phyloP scores from a whole-genome alignment of 139 green algal species.

The Desmodesmus armatus region DNA sequence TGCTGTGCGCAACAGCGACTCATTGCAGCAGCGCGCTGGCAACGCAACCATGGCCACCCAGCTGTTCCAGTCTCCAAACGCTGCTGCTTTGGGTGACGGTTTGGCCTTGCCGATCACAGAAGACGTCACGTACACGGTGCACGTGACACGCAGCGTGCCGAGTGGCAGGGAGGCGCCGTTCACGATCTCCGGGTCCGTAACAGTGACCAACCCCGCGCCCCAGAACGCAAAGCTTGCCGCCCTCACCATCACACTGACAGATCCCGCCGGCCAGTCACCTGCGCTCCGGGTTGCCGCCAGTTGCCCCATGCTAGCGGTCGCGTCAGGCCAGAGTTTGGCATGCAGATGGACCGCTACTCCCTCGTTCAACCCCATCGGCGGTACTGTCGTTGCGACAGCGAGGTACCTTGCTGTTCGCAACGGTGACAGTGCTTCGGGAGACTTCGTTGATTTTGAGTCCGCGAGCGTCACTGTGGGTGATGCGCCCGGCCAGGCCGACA shows the following conservation, averaged over 20 bases:
- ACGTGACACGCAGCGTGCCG: no score
- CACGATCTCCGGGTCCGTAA: background rate
- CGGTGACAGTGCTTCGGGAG: no score
- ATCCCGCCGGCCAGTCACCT: background rate
- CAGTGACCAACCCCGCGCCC: constrained; percentile 19
- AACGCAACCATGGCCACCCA: no score
- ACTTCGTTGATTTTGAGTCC: no score
- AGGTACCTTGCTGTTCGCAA: constrained; percentile 8
- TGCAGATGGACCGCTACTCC: constrained; percentile 15
- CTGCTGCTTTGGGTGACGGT: no score
- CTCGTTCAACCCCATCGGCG: constrained; percentile 21
- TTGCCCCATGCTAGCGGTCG: background rate
- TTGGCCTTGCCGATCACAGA: no score
- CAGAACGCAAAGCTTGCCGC: background rate
- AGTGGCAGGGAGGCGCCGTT: background rate
- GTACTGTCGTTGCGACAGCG: background rate
- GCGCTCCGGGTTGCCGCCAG: background rate
- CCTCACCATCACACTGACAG: background rate
- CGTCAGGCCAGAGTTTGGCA: background rate
- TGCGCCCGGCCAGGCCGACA: no score
- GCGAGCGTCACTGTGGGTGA: no score
- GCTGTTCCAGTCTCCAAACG: no score
- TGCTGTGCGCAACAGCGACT: no score
- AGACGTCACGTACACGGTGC: no score
- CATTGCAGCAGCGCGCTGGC: no score